Conservation (phyloP, 495 filamentous ascomycete genomes). For the Penicillium cinerascens region DNA sequence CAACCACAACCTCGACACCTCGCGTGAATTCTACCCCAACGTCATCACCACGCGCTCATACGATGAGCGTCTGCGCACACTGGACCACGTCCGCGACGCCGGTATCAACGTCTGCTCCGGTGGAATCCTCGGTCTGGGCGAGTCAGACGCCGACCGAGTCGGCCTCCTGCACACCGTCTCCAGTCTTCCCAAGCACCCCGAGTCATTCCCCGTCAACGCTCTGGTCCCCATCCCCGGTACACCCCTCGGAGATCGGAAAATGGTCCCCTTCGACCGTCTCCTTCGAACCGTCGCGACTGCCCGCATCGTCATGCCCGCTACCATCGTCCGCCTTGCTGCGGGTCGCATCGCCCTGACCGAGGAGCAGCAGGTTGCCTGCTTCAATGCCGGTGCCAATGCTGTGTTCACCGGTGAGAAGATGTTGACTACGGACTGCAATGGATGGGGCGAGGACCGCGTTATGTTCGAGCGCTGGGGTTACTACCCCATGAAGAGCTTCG, state of each 20-base stretch:
- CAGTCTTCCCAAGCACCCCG: slow-evolving; percentile 71
- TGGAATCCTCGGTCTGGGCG: slow-evolving; percentile 76
- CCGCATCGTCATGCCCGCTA: slow-evolving; percentile 70
- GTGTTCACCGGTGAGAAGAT: slow-evolving; percentile 91
- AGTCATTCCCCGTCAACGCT: slow-evolving; percentile 82
- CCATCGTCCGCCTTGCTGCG: slow-evolving; percentile 78
- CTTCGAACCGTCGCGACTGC: slow-evolving; percentile 78
- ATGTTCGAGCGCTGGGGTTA: slow-evolving; percentile 80
- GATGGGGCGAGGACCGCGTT: slow-evolving; percentile 77
- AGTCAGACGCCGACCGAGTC: slow-evolving; percentile 69
- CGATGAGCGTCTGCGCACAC: slow-evolving; percentile 74
- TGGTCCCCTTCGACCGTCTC: slow-evolving; percentile 66
- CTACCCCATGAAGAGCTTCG: slow-evolving; percentile 61
- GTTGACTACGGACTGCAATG: slow-evolving; percentile 83
- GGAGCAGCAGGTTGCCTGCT: slow-evolving; percentile 80
- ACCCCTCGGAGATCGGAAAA: slow-evolving; percentile 66
- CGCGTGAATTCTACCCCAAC: slow-evolving; percentile 76
- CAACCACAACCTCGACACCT: slow-evolving; percentile 87
- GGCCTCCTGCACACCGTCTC: slow-evolving; percentile 75
- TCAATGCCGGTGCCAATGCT: slow-evolving; percentile 82
- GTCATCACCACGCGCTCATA: slow-evolving; percentile 79
- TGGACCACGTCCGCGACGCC: slow-evolving; percentile 71
- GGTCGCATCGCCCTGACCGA: slow-evolving; percentile 73
- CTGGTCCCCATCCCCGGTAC: slow-evolving; percentile 84
- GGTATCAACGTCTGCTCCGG: slow-evolving; percentile 84